Base-by-base conservation (phyloP, 2,329 filamentous ascomycete genomes). In the Fusarium duplospermum region DNA sequence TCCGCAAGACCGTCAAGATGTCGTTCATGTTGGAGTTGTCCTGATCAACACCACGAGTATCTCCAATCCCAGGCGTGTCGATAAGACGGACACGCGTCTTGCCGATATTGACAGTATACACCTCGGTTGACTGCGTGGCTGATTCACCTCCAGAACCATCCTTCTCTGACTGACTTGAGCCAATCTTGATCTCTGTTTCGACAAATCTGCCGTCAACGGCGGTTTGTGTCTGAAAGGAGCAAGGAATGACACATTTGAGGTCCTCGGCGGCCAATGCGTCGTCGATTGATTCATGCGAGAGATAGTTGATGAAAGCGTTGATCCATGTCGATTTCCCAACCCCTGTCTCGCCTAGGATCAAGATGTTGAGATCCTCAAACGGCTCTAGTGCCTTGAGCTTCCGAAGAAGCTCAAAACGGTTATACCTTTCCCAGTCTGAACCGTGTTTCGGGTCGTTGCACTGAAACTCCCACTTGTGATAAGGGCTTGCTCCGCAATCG, bases 291-390 rank as follows among this genome's bases (percentile, higher is more conserved):
- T 80, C 76, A 64, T 80, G 83, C 1, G 76, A 76, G 8, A 87
- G 69, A 62, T 87, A 87, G 69, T 87, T 87, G 67, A 84, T 76
- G 47, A 87, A 85, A 0, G 85, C 83, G 62, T 87, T 87, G 76
- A 87, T 86, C 63, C 82, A 87, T 0, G 86, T 87, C 4, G 83
- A 85, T 63, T 87, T 87, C 1, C 86, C 85, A 0, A 86, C 85
- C 0, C 86, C 86, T 0, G 85, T 86, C 72, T 86, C 85, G 0
- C 56, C 56, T 6, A 65, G 11, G 2, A 60, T 38, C 56, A 47
- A 6, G 56, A 58, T 40, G 22, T 58, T 58, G 16, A 58, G 56
- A 14, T 38, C 33, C 11, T 58, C 33, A 1, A 38, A 24, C 16
- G 56, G 56, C 31, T 36, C 33, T 1, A 58, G 10, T 3, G 33